Evolutionary conservation across 768 basidiomycete species (phyloP), one percentile per base, ranked within the genome.

Genomic region (Phanerochaete carnosa): DNA sequence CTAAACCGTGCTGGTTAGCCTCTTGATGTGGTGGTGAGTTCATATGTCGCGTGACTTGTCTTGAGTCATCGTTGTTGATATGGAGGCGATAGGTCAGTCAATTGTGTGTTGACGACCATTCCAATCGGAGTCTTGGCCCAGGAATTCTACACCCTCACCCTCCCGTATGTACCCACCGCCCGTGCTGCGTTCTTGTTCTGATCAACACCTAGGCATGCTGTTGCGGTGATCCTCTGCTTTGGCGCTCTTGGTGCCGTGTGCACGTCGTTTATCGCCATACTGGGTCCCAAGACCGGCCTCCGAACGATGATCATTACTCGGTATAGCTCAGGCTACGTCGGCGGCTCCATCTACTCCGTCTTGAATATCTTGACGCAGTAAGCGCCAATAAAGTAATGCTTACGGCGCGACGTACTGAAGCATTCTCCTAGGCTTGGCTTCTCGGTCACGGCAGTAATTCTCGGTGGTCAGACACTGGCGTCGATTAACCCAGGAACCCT

Each of bases 261-360:
- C 8, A 76, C 79, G 0, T 80, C 81, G 1, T 83, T 83, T 64
- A 80, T 84, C 47, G 80, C 83, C 19, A 82, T 76, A 7, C 71
- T 85, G 9, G 84, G 83, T 0, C 83, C 84, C 0, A 68, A 70
- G 62, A 84, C 81, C 1, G 83, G 83, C 12, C 69, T 85, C 28
- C 74, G 83, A 5, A 83, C 82, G 0, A 85, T 85, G 81, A 72
- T 83, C 45, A 81, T 81, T 53, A 70, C 76, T 2, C 74, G 82
- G 1, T 83, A 75, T 61, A 78, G 76, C 61, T 77, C 76, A 2
- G 83, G 83, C 2, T 83, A 79, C 60, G 58, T 79, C 11, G 83
- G 83, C 15, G 76, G 80, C 3, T 74, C 73, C 4, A 75, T 83
- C 54, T 83, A 79, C 64, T 80, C 82, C 4, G 64, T 84, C 54